A percentile compares a stretch with the other conserved stretches of the same genome.
phyloP scores from a whole-genome alignment of 2,329 filamentous ascomycete genomes.

The Coniochaeta sp. region DNA sequence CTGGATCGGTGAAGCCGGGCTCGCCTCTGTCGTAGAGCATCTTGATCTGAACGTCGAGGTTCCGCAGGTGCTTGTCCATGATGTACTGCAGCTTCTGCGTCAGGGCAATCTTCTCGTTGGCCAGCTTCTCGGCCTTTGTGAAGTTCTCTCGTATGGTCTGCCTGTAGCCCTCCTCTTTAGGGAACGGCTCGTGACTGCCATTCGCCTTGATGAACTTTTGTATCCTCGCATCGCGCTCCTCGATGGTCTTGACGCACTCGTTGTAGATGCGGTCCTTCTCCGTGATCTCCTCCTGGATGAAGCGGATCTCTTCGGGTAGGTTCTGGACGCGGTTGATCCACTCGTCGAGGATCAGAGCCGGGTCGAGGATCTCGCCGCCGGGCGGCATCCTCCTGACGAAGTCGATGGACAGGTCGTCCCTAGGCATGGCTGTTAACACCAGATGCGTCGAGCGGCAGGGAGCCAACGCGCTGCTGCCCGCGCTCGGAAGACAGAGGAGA shows the following conservation, averaged over 20 bases:
- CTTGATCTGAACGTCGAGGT: constrained; percentile 57
- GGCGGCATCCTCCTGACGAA: constrained; percentile 60
- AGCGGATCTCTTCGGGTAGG: constrained; percentile 72
- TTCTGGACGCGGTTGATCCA: constrained; percentile 71
- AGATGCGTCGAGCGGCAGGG: constrained; percentile 8
- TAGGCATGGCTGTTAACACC: constrained; percentile 59
- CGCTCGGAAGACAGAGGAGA: not conserved
- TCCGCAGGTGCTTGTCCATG: constrained; percentile 55
- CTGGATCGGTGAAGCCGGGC: constrained; percentile 53
- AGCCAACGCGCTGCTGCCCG: not conserved
- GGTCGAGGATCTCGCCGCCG: constrained; percentile 49
- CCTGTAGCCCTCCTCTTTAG: constrained; percentile 64
- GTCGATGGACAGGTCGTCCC: constrained; percentile 66
- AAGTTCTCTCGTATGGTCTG: constrained; percentile 62
- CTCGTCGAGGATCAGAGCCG: constrained; percentile 67
- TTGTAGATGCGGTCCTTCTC: constrained; percentile 69
- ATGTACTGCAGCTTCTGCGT: constrained; percentile 54
- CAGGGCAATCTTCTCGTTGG: constrained; percentile 67
- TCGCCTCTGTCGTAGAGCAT: constrained; percentile 53
- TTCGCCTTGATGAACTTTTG: constrained; percentile 77
- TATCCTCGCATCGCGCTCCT: constrained; percentile 64
- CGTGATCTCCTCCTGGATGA: constrained; percentile 75
- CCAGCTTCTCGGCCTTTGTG: constrained; percentile 59
- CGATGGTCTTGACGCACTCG: constrained; percentile 61
- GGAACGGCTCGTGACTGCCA: constrained; percentile 64